Evolutionary conservation across 2,329 filamentous ascomycete genomes (phyloP).

Genomic region (Cytospora paraplurivora): DNA sequence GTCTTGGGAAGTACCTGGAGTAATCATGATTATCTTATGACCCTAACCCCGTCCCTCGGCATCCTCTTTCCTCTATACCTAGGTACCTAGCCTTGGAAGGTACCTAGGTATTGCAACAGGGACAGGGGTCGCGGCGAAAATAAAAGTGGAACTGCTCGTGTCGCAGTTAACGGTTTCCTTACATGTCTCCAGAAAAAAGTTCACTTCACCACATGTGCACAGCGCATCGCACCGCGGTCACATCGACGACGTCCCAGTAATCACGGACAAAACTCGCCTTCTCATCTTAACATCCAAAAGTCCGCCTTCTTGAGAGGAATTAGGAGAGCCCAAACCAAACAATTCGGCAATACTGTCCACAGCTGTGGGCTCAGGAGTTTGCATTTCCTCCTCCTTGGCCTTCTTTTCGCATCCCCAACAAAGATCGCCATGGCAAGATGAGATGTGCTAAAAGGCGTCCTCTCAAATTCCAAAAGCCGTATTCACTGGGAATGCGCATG

Average conservation of each 20-base stretch:
- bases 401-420: not conserved
- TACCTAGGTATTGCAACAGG: not conserved
- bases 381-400: not conserved
- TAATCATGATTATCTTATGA: no score
- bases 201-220: not conserved
- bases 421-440: not conserved
- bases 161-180: no score
- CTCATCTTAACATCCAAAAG: not conserved
- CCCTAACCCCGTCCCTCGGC: no score
- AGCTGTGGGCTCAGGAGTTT: not conserved
- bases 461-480: not conserved
- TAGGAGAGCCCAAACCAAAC: not conserved
- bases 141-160: not conserved
- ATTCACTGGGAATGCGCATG: not conserved
- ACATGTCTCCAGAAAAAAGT: conserved; percentile 16
- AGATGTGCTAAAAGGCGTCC: not conserved
- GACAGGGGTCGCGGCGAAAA: conserved; percentile 3
- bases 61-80: no score
- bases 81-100: no score
- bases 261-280: not conserved
- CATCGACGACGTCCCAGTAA: not conserved
- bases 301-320: not conserved
- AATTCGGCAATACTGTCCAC: no score
- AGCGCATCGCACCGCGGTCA: not conserved
- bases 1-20: no score